Evolutionary conservation across 2,329 filamentous ascomycete genomes (phyloP).

Genomic region (Thelonectria rubi): DNA sequence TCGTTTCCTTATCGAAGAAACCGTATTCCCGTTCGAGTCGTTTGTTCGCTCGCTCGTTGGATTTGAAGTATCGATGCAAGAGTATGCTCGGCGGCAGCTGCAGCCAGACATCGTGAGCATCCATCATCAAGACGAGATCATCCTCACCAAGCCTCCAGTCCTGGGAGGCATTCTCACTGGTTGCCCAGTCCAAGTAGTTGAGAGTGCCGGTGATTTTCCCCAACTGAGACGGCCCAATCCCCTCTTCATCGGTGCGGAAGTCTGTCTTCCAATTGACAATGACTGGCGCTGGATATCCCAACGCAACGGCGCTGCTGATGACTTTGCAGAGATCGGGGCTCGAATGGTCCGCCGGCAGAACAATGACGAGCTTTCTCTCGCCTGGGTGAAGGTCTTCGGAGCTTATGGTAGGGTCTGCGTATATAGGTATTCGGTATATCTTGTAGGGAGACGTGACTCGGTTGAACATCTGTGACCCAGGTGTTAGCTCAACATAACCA

Average conservation of each 20-base stretch:
- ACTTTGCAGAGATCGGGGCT: constrained; percentile 45
- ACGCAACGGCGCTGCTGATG: constrained; percentile 39
- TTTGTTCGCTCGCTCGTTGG: constrained; percentile 36
- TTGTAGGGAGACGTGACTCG: background rate
- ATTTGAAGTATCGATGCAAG: constrained; percentile 39
- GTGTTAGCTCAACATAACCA: background rate
- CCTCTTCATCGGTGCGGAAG: constrained; percentile 34
- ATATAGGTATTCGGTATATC: background rate
- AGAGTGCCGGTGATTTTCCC: constrained; percentile 45
- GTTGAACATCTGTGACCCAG: constrained; percentile 5
- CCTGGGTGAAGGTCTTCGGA: constrained; percentile 6
- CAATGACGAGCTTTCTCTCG: constrained; percentile 37
- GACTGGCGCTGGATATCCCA: constrained; percentile 44
- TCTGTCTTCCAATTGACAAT: constrained; percentile 46
- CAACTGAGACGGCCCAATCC: constrained; percentile 40
- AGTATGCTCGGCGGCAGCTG: constrained; percentile 44
- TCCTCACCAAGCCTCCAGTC: constrained; percentile 37
- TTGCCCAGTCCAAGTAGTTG: constrained; percentile 40
- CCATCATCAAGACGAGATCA: constrained; percentile 43
- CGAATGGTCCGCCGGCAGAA: constrained; percentile 39
- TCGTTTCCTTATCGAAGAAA: constrained; percentile 25
- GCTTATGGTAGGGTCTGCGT: background rate
- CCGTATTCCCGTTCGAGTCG: constrained; percentile 32
- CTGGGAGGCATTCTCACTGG: constrained; percentile 21
- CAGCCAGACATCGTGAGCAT: constrained; percentile 46